These are phyloP conservation scores for Aspergillus indologenus DNA, from an alignment of 495 filamentous ascomycete genomes.

Conservation along the genomic window DNA sequence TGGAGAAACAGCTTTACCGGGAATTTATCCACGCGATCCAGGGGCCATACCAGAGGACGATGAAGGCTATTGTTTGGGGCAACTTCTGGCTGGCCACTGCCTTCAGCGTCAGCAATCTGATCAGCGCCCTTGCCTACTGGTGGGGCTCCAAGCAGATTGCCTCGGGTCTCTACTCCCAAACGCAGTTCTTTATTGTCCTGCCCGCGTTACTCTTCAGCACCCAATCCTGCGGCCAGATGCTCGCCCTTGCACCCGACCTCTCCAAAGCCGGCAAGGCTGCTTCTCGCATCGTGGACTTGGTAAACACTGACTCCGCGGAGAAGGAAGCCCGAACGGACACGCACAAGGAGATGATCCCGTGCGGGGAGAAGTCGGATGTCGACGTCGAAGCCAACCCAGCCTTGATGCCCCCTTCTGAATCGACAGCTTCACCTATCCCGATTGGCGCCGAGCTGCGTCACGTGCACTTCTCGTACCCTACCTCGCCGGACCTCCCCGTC, in stretches of 20 bases:
- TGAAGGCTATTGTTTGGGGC: constrained; percentile 38
- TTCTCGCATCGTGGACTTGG: constrained; percentile 33
- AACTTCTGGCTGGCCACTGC: constrained; percentile 40
- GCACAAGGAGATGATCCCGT: neutral
- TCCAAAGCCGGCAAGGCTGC: constrained; percentile 48
- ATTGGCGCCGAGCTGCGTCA: constrained; percentile 48
- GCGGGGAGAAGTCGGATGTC: constrained; percentile 21
- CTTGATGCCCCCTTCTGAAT: too few relatives aligned
- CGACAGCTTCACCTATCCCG: neutral
- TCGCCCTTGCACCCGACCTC: constrained; percentile 60
- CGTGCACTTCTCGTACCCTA: constrained; percentile 59
- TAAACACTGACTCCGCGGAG: constrained; percentile 31
- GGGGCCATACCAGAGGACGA: constrained; percentile 45
- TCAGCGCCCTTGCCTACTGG: constrained; percentile 67
- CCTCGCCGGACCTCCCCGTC: constrained; percentile 50
- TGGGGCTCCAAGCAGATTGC: constrained; percentile 60
- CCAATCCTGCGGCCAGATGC: constrained; percentile 64
- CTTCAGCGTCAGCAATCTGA: constrained; percentile 46
- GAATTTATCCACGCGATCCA: constrained; percentile 34
- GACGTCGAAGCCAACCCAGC: constrained; percentile 31
- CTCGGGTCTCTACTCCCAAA: constrained; percentile 51
- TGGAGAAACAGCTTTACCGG: constrained; percentile 41
- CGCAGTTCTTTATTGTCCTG: constrained; percentile 66
- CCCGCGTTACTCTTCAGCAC: constrained; percentile 56
- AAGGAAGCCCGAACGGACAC: constrained; percentile 21